Evolutionary conservation across 2,329 filamentous ascomycete genomes (phyloP).

Genomic region (Aspergillus piperis): DNA sequence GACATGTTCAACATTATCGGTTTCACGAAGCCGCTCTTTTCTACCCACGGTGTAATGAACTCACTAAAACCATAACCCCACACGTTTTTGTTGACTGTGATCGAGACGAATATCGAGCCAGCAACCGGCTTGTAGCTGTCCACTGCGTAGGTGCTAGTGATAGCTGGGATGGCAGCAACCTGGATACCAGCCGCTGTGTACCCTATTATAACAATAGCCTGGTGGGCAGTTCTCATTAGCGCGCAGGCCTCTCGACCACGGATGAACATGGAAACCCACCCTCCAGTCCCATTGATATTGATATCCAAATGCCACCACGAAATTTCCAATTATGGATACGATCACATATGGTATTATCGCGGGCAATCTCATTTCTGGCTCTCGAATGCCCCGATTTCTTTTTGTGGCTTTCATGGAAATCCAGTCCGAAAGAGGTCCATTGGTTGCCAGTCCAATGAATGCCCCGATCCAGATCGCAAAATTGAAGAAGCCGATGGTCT

Average conservation of each 20-base stretch:
- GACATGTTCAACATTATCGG: slow-evolving; percentile 63
- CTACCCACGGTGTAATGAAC: slow-evolving; percentile 57
- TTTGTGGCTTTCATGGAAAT: slow-evolving; percentile 56
- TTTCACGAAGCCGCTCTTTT: slow-evolving; percentile 52
- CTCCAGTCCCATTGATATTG: slow-evolving; percentile 57
- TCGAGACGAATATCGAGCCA: slow-evolving; percentile 60
- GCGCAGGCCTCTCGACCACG: too few relatives aligned
- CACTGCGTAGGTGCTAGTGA: slow-evolving; percentile 60
- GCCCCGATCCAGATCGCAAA: slow-evolving; percentile 59
- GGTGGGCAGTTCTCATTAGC: background rate
- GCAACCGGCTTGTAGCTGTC: slow-evolving; percentile 66
- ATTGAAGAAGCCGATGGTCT: slow-evolving; percentile 58
- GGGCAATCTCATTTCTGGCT: slow-evolving; percentile 60
- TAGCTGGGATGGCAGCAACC: slow-evolving; percentile 62
- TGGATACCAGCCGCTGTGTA: slow-evolving; percentile 60
- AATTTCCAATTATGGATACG: slow-evolving; percentile 60
- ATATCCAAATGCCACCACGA: slow-evolving; percentile 57
- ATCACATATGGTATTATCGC: slow-evolving; percentile 60
- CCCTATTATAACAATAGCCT: slow-evolving; percentile 57
- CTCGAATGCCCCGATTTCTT: slow-evolving; percentile 57
- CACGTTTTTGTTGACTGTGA: slow-evolving; percentile 66
- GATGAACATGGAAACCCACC: slow-evolving; percentile 30
- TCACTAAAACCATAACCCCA: slow-evolving; percentile 64
- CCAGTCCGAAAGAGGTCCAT: slow-evolving; percentile 60
- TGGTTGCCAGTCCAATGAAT: slow-evolving; percentile 56